Evolutionary conservation across 202 grass and related monocot genomes (phyloP), one percentile per base, ranked within the genome.

Genomic region (Brachypodium distachyon): DNA sequence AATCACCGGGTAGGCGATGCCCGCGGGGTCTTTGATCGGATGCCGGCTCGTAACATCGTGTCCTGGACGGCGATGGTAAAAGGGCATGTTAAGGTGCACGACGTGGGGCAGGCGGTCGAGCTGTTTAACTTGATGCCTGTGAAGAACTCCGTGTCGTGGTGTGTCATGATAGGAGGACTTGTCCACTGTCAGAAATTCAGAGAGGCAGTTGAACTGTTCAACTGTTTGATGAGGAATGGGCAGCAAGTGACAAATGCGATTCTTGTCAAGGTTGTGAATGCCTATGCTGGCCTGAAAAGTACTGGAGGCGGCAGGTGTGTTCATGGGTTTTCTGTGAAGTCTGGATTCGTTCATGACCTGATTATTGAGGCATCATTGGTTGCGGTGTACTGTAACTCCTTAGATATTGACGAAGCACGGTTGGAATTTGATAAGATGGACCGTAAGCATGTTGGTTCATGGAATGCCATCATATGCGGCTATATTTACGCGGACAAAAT

Each of bases 371-470:
- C 88, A 18, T 88, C 88, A 4, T 72, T 94, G 43, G 85, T 94
- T 70, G 13, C 53, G 12, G 88, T 94, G 91, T 94, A 94, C 46
- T 89, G 85, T 22, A 83, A 73, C 38, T 86, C 31, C 51, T 67
- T 91, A 16, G 67, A 81, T 33, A 86, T 86, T 0, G 32, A 73
- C 0, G 67, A 78, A 64, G 88, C 88, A 58, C 10, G 36, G 47
- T n/a, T 91, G 52, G 91, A 94, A 33, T 94, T 94, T 67, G 22
- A 81, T 53, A 91, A 88, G 33, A 77, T 94, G 91, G 88, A 84
- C 21, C 57, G 66, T 41, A 94, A 86, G 22, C 75, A 86, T 77
- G 55, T 91, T 67, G 64, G 79, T 40, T 84, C 91, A 41, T 91
- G 76, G 79, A 94, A 94, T 74, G 43, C 83, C 68, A 60, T 94